Conservation (phyloP, 345 rosid species). For the Eucalyptus erythrocorys region DNA sequence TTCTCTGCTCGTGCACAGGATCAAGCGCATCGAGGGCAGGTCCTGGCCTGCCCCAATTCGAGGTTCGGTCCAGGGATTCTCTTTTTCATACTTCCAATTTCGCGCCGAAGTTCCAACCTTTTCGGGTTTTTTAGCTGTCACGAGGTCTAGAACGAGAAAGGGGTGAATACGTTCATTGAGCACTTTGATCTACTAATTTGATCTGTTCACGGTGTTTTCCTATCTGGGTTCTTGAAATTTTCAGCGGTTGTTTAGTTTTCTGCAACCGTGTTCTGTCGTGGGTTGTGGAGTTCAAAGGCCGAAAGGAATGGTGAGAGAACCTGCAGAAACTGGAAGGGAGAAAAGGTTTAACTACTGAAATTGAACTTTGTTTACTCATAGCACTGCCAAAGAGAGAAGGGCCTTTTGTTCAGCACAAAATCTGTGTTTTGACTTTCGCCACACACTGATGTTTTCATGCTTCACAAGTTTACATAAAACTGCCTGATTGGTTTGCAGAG, state of each 20-base stretch:
- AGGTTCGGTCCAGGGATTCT: conserved; percentile 13
- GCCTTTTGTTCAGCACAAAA: background rate
- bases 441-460: background rate
- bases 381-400: background rate
- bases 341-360: background rate
- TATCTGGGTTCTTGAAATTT: background rate
- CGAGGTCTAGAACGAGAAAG: background rate
- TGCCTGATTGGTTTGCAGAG: background rate
- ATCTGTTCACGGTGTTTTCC: background rate
- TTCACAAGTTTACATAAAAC: background rate
- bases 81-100: background rate
- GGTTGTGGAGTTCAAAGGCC: background rate
- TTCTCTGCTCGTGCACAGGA: conserved; percentile 67
- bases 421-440: background rate
- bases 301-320: background rate
- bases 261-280: background rate
- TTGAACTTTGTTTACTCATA: background rate
- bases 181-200: background rate
- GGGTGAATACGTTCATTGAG: background rate
- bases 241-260: background rate
- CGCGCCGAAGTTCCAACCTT: background rate
- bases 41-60: conserved; percentile 89
- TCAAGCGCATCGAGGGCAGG: conserved; percentile 91
- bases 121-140: background rate
- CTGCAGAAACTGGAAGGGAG: background rate